Evolutionary conservation across 257 asterid species (phyloP).

Genomic region (Leonotis leonurus): DNA sequence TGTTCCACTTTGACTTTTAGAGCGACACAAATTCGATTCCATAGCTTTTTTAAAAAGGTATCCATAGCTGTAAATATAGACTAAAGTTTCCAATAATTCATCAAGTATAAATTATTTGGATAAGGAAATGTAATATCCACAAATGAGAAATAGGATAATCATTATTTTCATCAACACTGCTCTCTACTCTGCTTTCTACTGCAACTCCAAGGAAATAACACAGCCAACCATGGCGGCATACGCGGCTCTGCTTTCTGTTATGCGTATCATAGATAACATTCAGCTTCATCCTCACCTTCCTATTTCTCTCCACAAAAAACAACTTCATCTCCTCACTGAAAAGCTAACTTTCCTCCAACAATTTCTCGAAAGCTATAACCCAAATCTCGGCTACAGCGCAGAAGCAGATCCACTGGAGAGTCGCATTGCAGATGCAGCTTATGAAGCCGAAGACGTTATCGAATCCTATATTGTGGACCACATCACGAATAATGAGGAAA

Average conservation of each 20-base stretch:
- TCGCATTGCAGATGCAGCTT: background rate
- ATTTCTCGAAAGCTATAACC: background rate
- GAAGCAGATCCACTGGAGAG: background rate
- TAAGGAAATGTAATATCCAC: no score
- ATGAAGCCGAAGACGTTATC: background rate
- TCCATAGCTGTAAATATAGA: no score
- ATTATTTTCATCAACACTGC: no score
- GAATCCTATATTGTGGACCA: background rate
- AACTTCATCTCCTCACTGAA: background rate
- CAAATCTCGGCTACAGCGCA: background rate
- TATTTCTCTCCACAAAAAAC: background rate
- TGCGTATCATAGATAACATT: background rate
- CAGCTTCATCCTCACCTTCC: background rate
- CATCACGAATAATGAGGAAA: background rate
- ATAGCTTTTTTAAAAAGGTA: no score
- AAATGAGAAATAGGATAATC: no score
- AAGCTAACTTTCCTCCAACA: background rate
- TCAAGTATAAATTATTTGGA: no score
- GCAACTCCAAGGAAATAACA: no score
- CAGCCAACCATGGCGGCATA: background rate
- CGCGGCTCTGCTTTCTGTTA: background rate
- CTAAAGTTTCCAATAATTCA: no score
- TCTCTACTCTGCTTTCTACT: no score
- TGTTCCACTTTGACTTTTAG: no score
- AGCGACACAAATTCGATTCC: no score